Base-by-base conservation (phyloP, 2,329 filamentous ascomycete genomes). In the Xylaria sp. region DNA sequence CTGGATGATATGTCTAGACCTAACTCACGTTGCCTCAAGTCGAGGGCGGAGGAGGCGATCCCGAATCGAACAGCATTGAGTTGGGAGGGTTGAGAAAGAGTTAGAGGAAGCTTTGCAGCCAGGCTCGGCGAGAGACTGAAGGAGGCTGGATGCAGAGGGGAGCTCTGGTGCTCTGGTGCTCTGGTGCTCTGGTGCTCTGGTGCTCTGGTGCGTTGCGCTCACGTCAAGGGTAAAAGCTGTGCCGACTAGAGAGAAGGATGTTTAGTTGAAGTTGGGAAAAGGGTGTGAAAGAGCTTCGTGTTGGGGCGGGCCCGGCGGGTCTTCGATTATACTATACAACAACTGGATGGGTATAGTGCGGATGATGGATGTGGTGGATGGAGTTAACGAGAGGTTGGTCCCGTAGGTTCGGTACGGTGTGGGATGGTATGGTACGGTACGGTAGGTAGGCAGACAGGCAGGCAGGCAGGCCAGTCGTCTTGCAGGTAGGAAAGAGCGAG, bases 31-130 rank as follows among this genome's bases (percentile, higher is more conserved):
- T 79, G 78, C 80, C 81, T 82, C 81, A 74, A 71, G 70, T 69
- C 76, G 80, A 82, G 81, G 81, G 80, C 80, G 79, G 81, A 81
- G 80, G 78, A 80, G 79, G 81, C 76, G 79, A 77, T 73, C 72
- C 76, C 71, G 76, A 76, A 74, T 74, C 60, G 72, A 74, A 75
- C 75, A 72, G 79, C 81, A 83, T 83, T 74, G 75, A 75, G 70
- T 68, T 64, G 63, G 67, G 68, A 21, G 51, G 58, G 32, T 21
- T 62, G 61, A 37, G 48, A 55, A 44, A 40, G 48, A 48, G 47
- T 57, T 44, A 59, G 48, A 57, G 32, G 65, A 48, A 64, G 54
- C 60, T 61, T 60, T 54, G 61, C 37, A 35, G 37, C 55, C 23
- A 51, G 57, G 27, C 58, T 60, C 68, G 40, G 25, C 37, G 57